Conservation (phyloP, 164 flowering plant genomes). For the Chimonanthus salicifolius region DNA sequence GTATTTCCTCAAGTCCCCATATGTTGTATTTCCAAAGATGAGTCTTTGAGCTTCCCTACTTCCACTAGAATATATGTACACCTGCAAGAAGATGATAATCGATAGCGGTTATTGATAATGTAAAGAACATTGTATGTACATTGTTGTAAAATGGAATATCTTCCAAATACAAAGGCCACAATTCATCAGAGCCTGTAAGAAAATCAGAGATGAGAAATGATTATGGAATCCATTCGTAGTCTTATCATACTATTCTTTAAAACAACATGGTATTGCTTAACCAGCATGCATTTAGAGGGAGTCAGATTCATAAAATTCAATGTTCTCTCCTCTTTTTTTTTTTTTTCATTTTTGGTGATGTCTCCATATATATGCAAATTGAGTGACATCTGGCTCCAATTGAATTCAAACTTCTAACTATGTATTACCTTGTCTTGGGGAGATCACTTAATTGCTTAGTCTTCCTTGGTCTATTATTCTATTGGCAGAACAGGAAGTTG, state of each 20-base stretch:
- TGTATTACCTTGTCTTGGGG: too few species aligned
- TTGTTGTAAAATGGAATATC: background rate
- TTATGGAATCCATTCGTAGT: background rate
- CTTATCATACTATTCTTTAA: background rate
- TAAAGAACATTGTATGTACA: background rate
- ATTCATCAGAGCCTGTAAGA: background rate
- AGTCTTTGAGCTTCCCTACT: constrained; percentile 97
- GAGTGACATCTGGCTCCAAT: too few species aligned
- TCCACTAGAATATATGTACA: constrained; percentile 96
- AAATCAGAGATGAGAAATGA: background rate
- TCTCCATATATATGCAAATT: too few species aligned
- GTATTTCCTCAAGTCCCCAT: constrained; percentile 86
- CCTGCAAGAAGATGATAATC: constrained; percentile 33
- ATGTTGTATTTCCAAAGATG: constrained; percentile 74
- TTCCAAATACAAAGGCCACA: background rate
- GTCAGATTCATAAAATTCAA: too few species aligned
- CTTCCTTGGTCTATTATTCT: too few species aligned
- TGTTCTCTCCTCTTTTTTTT: too few species aligned
- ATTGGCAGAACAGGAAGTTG: too few species aligned
- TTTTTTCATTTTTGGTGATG: too few species aligned
- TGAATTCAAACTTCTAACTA: too few species aligned
- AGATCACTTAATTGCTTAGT: too few species aligned
- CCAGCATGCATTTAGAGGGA: background rate
- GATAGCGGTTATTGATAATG: background rate
- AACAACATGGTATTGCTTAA: background rate